These are phyloP conservation scores for Steccherinum ochraceum DNA, from an alignment of 768 basidiomycete species.

Conservation along the genomic window DNA sequence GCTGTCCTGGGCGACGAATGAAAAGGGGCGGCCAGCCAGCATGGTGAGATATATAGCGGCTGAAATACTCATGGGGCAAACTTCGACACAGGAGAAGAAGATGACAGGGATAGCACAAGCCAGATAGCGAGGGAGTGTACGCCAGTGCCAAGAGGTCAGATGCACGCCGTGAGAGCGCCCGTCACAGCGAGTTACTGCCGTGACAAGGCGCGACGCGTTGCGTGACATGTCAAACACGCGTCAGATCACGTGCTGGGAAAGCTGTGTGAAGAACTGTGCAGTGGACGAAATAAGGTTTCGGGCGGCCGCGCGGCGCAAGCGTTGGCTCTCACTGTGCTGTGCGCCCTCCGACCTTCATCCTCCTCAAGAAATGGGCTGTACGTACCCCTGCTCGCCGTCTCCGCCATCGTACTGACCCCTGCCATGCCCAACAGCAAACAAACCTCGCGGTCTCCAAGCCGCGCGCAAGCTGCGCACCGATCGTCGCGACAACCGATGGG, in stretches of 20 bases:
- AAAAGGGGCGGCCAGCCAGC: too few species aligned
- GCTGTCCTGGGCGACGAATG: too few species aligned
- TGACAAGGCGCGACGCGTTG: too few species aligned
- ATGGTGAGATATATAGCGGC: too few species aligned
- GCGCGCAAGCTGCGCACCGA: constrained; percentile 95
- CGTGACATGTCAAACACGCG: not conserved
- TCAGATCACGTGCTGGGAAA: constrained; percentile 15
- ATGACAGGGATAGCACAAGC: too few species aligned
- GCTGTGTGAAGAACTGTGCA: constrained; percentile 32
- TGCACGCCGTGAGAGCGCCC: too few species aligned
- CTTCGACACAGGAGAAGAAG: too few species aligned
- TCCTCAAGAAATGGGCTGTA: constrained; percentile 77
- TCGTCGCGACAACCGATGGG: constrained; percentile 97
- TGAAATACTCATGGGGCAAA: too few species aligned
- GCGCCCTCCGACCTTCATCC: constrained; percentile 33
- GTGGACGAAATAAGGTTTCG: constrained; percentile 32
- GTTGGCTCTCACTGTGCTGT: constrained; percentile 29
- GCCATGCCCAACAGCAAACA: constrained; percentile 62
- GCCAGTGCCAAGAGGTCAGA: too few species aligned
- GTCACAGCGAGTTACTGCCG: too few species aligned
- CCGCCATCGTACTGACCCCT: constrained; percentile 6
- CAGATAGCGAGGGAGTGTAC: too few species aligned
- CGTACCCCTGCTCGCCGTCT: constrained; percentile 29
- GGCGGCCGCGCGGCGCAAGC: constrained; percentile 19
- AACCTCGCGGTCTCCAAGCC: constrained; percentile 98